Evolutionary conservation across 345 rosid species (phyloP).

Genomic region (Lumnitzera littorea): DNA sequence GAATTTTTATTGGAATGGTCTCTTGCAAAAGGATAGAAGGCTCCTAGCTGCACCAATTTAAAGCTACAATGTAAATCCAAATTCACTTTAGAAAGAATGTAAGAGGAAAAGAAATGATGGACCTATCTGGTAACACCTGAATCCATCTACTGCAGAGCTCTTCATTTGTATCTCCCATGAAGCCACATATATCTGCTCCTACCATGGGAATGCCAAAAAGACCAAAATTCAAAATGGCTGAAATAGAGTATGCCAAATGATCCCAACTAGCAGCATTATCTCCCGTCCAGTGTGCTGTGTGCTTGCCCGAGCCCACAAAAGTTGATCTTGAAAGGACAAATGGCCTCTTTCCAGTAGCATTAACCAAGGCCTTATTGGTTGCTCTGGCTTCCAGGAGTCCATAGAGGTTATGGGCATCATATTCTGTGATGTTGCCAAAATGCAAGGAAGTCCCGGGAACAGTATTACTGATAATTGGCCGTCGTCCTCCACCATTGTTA

Average conservation of each 20-base stretch:
- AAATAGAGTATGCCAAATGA: slow-evolving; percentile 53
- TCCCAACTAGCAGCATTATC: slow-evolving; percentile 65
- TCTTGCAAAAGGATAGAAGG: slow-evolving; percentile 78
- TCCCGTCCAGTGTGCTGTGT: slow-evolving; percentile 85
- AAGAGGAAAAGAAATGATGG: neutral
- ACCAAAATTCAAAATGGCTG: slow-evolving; percentile 55
- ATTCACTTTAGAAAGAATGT: too few relatives aligned
- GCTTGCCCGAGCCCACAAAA: slow-evolving; percentile 65
- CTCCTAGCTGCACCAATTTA: slow-evolving; percentile 47
- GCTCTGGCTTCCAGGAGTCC: slow-evolving; percentile 61
- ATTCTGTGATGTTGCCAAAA: slow-evolving; percentile 48
- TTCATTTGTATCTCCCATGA: slow-evolving; percentile 43
- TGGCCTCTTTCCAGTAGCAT: slow-evolving; percentile 48
- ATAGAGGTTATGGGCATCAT: slow-evolving; percentile 62
- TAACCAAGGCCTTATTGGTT: slow-evolving; percentile 45
- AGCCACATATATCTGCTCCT: slow-evolving; percentile 80
- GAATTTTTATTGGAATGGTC: slow-evolving; percentile 38
- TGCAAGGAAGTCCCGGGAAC: slow-evolving; percentile 49
- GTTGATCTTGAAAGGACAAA: slow-evolving; percentile 69
- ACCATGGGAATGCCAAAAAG: slow-evolving; percentile 82
- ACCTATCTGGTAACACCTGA: slow-evolving; percentile 29
- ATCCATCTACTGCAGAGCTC: slow-evolving; percentile 74
- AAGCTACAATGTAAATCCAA: neutral
- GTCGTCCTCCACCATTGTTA: slow-evolving; percentile 33
- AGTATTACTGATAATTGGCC: slow-evolving; percentile 32